Evolutionary conservation across 176 grass and related monocot genomes (phyloP), one percentile per base, ranked within the genome.

Genomic region (Tillandsia leiboldiana): DNA sequence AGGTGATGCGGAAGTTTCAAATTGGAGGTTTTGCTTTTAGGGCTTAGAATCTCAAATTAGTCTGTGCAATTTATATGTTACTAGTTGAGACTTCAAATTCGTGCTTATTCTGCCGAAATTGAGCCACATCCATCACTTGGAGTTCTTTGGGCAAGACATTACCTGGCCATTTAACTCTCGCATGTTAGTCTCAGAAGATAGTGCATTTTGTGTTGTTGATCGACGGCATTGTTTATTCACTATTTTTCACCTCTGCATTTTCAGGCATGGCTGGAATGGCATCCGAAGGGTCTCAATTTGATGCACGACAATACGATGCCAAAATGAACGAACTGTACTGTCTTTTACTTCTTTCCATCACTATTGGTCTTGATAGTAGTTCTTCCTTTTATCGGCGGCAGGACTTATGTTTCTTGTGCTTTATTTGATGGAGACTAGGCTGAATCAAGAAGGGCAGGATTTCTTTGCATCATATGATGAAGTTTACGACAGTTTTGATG

Each of bases 391-490:
- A 14, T 28, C 28, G 26, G 8, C 18, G 20, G 26, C 11, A 14
- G 9, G 10, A 2, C 13, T 70, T 52, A 50, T 49, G 20, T 50
- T 24, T 69, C 17, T 51, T 50, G n/a, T 23, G 20, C 20, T 70
- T 71, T 33, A 17, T 54, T 23, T 71, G 24, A 15, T 12, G 1
- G 49, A 52, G 49, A 11, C 0, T 26, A 70, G 50, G 68, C 26
- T 51, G 12, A 70, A 48, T 7, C 68, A 70, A 53, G 68, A 70
- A 8, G 68, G 68, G 17, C 49, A 70, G 50, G 68, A 70, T 9
- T 70, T 70, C 27, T 70, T 70, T 70, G 52, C 68, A 51, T 70
- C 68, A 52, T 70, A 70, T 53, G 67, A 70, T 70, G 67, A 70
- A 48, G 67, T 70, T 26, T 51, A 51, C 53, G 67, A 70, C 50